Base-by-base conservation (phyloP, 202 grass and related monocot species). In the Eragrostis tef region DNA sequence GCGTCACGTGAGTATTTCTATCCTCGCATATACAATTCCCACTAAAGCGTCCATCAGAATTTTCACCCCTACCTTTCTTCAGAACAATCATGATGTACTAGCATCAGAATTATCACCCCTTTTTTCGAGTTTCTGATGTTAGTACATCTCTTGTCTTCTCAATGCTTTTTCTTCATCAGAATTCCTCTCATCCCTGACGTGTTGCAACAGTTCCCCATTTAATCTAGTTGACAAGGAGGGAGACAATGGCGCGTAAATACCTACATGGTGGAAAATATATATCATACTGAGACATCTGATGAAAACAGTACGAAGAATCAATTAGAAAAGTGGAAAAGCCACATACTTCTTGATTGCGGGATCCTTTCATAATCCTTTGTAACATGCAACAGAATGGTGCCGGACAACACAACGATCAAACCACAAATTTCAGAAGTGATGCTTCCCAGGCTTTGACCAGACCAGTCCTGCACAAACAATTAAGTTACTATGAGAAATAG, bases 371-470 rank as follows among this genome's bases (percentile, higher is more conserved):
- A 84, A 74, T 99, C 97, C 82, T 99, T 99, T 21, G 97, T 92
- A 16, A 93, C 85, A 67, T 96, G 97, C 79, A 99, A 77, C 77
- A 99, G 68, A 60, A 96, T 94, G 63, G 97, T 99, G 44, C 91
- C 97, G 0, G 97, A 99, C 41, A 94, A 86, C 54, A 99, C 93
- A 9, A 99, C 89, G 31, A 96, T 79, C 88, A 99, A 87, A 50
- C 97, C 97, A 80, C 93, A 99, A 83, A 99, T 94, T 85, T 89
- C 97, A 73, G 97, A 99, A 71, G 77, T 86, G 69, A 99, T 82
- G 83, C 83, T 99, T 94, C 97, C 97, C 58, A 82, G 61, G 77
- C 79, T 86, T 92, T 96, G 93, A 77, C 87, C 93, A 79, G 94
- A 88, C 97, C 97, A 99, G 62, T 99, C 93, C 97, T 99, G 87